Evolutionary conservation across 768 basidiomycete genomes (phyloP).

Genomic region (Lactarius indigo): DNA sequence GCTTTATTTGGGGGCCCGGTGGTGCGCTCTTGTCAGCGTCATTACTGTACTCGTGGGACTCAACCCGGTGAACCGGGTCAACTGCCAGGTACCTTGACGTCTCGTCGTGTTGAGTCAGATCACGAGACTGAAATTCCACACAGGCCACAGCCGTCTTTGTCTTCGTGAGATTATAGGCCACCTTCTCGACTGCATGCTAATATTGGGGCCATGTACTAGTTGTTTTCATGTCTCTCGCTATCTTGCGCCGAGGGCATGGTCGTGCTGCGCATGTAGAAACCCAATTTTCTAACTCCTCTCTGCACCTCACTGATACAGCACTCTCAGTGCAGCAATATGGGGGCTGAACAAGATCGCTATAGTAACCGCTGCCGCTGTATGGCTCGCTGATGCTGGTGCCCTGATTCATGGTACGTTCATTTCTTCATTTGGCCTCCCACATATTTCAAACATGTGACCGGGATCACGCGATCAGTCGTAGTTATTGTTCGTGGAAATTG

Average conservation of each 20-base stretch:
- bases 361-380: not conserved
- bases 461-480: not conserved
- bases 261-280: conserved; percentile 15
- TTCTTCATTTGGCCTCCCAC: not conserved
- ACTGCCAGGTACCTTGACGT: not conserved
- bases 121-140: not conserved
- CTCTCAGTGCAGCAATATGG: conserved; percentile 9
- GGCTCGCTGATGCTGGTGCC: not conserved
- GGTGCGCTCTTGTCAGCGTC: not conserved
- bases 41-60: not conserved
- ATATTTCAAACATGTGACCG: not conserved
- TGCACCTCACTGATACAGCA: not conserved
- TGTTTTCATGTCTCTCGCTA: not conserved
- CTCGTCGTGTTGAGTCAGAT: not conserved
- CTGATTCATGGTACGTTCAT: not conserved
- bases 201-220: not conserved
- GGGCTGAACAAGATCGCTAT: not conserved
- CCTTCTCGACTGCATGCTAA: not conserved
- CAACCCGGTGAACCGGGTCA: not conserved
- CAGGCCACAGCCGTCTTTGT: not conserved
- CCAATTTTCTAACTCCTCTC: not conserved
- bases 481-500: not conserved
- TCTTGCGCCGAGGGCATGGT: conserved; percentile 9
- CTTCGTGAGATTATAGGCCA: not conserved
- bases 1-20: not conserved